These are phyloP conservation scores for Haplographium delicatum DNA, from an alignment of 495 filamentous ascomycete species.

Conservation along the genomic window DNA sequence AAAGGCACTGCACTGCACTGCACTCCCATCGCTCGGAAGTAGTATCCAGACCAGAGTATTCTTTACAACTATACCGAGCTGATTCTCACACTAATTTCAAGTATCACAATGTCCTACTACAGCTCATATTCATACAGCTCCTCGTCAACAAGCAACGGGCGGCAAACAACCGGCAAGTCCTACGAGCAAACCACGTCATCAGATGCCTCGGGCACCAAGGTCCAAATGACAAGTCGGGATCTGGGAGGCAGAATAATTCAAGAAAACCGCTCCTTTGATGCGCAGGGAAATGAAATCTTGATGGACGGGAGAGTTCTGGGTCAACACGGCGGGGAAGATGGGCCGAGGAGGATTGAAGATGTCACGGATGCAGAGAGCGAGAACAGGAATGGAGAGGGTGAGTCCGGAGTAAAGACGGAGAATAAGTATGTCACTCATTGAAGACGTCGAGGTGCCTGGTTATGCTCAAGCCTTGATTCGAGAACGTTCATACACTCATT, in stretches of 20 bases:
- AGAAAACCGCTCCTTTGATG: constrained; percentile 6
- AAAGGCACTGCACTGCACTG: too few species aligned
- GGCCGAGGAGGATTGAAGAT: constrained; percentile 7
- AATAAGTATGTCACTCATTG: too few species aligned
- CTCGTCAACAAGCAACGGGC: background rate
- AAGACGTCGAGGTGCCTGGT: too few species aligned
- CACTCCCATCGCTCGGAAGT: too few species aligned
- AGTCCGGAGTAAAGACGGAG: too few species aligned
- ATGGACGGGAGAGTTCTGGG: constrained; percentile 4
- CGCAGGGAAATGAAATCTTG: constrained; percentile 1
- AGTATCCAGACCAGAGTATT: too few species aligned
- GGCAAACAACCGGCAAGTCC: background rate
- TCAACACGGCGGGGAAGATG: background rate
- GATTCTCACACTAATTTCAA: too few species aligned
- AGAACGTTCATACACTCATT: too few species aligned
- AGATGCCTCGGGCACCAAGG: constrained; percentile 1
- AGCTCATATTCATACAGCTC: constrained; percentile 1
- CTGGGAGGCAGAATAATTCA: constrained; percentile 4
- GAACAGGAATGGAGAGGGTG: too few species aligned
- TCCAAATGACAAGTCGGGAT: constrained; percentile 1
- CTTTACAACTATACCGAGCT: too few species aligned
- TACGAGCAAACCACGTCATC: constrained; percentile 8
- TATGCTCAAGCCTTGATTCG: too few species aligned
- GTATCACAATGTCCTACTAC: constrained; percentile 8
- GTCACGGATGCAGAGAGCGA: background rate